Evolutionary conservation across 495 filamentous ascomycete species (phyloP).

Genomic region (Xylaria nigripes): DNA sequence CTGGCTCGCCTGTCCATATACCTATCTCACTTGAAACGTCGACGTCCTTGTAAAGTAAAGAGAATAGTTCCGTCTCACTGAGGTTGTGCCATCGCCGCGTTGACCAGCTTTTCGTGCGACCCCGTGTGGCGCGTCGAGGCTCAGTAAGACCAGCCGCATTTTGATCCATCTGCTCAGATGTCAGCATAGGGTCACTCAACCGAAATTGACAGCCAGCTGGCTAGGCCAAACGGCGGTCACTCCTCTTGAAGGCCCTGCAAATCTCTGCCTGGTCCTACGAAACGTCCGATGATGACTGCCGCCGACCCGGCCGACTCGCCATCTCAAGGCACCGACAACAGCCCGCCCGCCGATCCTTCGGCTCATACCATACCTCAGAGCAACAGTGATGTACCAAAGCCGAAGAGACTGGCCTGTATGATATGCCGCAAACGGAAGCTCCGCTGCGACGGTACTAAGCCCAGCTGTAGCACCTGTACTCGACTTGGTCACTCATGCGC

Average conservation of each 20-base stretch:
- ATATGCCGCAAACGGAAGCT: slow-evolving; percentile 91
- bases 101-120: not conserved
- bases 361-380: slow-evolving; percentile 11
- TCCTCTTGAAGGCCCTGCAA: not conserved
- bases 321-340: slow-evolving; percentile 22
- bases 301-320: slow-evolving; percentile 18
- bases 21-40: not conserved
- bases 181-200: not conserved
- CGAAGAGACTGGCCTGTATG: slow-evolving; percentile 93
- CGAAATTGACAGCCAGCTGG: not conserved
- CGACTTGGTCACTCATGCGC: slow-evolving; percentile 83
- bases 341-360: slow-evolving; percentile 16
- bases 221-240: not conserved
- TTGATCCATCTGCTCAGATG: not conserved
- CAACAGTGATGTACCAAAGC: slow-evolving; percentile 61
- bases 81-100: not conserved
- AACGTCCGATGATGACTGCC: slow-evolving; percentile 1
- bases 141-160: not conserved
- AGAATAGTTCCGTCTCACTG: not conserved
- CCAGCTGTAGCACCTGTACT: slow-evolving; percentile 88
- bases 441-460: slow-evolving; percentile 66
- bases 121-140: not conserved
- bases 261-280: not conserved
- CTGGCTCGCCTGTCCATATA: not conserved
- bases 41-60: not conserved